Percentiles rank a stretch among this genome's conserved stretches.
These are phyloP conservation scores for Drosera capensis DNA, from an alignment of 148 eudicot genomes.

Conservation along the genomic window DNA sequence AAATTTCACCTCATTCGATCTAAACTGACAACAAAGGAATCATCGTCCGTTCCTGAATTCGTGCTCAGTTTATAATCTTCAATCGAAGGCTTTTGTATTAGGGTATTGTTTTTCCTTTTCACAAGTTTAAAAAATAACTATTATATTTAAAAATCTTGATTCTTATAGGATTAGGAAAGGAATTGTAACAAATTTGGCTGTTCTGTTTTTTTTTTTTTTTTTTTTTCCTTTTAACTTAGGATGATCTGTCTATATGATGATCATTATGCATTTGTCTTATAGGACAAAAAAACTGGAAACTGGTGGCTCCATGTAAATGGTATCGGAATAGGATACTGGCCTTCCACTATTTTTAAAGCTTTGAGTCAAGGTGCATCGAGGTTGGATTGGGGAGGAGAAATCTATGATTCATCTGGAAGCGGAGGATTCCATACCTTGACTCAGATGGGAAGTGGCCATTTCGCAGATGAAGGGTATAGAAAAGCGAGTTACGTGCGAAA, in stretches of 20 bases:
- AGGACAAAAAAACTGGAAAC: neutral
- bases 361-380: neutral
- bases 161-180: too few relatives aligned
- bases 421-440: neutral
- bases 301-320: neutral
- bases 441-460: neutral
- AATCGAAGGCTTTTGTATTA: too few relatives aligned
- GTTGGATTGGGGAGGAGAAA: neutral
- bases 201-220: too few relatives aligned
- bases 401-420: neutral
- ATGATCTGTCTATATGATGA: too few relatives aligned
- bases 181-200: too few relatives aligned
- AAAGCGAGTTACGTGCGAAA: conserved; percentile 7
- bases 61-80: too few relatives aligned
- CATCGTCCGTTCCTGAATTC: too few relatives aligned
- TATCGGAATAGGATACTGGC: neutral
- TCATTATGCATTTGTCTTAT: neutral
- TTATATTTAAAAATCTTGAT: too few relatives aligned
- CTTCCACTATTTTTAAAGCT: neutral
- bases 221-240: neutral
- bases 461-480: conserved; percentile 1
- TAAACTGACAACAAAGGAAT: too few relatives aligned
- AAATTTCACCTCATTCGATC: too few relatives aligned
- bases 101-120: too few relatives aligned
- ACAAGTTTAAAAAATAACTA: too few relatives aligned